These are phyloP conservation scores for Boletus rubropictus DNA, from an alignment of 768 basidiomycete genomes.

Conservation along the genomic window DNA sequence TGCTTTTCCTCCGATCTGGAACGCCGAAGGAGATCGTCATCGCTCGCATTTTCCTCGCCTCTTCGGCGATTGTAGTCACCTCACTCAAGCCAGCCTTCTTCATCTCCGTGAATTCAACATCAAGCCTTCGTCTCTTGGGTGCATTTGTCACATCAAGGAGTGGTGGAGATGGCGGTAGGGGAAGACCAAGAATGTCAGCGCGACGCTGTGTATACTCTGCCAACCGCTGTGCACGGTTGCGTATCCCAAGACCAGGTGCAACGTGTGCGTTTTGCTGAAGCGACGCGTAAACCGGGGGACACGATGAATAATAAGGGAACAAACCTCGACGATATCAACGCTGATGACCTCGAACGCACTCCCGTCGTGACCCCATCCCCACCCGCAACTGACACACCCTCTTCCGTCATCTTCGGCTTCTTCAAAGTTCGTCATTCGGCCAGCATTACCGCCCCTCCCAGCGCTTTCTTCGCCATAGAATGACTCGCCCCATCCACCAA, in stretches of 20 bases:
- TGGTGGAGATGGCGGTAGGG: constrained; percentile 25
- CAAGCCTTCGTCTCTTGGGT: constrained; percentile 28
- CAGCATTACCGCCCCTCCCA: constrained; percentile 23
- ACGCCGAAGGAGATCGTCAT: constrained; percentile 47
- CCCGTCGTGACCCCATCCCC: constrained; percentile 79
- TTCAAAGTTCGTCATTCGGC: constrained; percentile 29
- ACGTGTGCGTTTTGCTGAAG: constrained; percentile 48
- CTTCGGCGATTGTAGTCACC: constrained; percentile 28
- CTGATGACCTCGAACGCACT: constrained; percentile 66
- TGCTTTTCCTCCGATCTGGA: constrained; percentile 26
- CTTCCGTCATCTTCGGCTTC: constrained; percentile 53
- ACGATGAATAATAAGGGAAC: constrained; percentile 19
- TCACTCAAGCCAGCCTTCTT: constrained; percentile 20
- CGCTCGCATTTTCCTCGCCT: constrained; percentile 38
- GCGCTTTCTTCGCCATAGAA: constrained; percentile 29
- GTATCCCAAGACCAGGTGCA: constrained; percentile 47
- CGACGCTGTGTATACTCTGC: constrained; percentile 62
- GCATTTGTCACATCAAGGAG: constrained; percentile 31
- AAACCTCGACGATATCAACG: constrained; percentile 59
- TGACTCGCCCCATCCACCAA: constrained; percentile 38
- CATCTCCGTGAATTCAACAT: constrained; percentile 20
- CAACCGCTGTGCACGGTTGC: constrained; percentile 62
- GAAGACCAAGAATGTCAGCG: constrained; percentile 36
- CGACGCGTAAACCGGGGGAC: constrained; percentile 2
- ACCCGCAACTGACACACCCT: constrained; percentile 57